Evolutionary conservation across 1,284 basidiomycete genomes (phyloP), one percentile per base, ranked within the genome.

Genomic region (Ceratobasidium sp.): DNA sequence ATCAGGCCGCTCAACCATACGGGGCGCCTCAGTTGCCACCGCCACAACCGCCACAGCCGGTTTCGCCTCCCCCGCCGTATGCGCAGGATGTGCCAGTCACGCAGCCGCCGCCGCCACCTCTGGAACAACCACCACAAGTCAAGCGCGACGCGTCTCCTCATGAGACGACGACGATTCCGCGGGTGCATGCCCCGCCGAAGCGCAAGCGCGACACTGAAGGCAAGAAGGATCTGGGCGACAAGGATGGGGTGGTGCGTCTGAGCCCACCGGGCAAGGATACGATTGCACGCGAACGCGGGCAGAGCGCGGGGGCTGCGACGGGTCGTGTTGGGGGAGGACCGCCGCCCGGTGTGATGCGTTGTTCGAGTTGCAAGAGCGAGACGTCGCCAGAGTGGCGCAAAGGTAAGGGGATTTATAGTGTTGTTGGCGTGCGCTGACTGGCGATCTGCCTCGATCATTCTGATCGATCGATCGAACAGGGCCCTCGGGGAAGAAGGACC

Each of bases 341-440:
- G 14, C 93, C 93, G 0, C 86, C 87, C 43, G 92, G 94, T 5
- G 85, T 94, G 11, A 83, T 88, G 66, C 88, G 88, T 77, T 97
- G 95, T 82, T 87, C 90, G 16, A 93, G 91, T 79, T 97, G 95
- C 83, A 92, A 91, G 81, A 92, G 86, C 27, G 92, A 89, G 14
- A 89, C 90, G 68, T 95, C 92, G 78, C 96, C 96, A 0, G 96
- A 98, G 82, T 98, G 96, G 96, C 86, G 96, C 79, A 95, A 97
- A 82, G 94, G 65, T 68, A 7, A 51, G 63, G 6, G 39, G 9
- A 51, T 49, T 65, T 65, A 80, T 37, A 83, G 83, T 49, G 34
- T 34, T 56, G n/a, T 19, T 51, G 29, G 34, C 37, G 2, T 51
- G 27, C n/a, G 31, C n/a, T 5, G 19, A 29, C 39, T 41, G 31